Conservation (phyloP, 1,139 yeast species). For the Kodamaea arcana region DNA sequence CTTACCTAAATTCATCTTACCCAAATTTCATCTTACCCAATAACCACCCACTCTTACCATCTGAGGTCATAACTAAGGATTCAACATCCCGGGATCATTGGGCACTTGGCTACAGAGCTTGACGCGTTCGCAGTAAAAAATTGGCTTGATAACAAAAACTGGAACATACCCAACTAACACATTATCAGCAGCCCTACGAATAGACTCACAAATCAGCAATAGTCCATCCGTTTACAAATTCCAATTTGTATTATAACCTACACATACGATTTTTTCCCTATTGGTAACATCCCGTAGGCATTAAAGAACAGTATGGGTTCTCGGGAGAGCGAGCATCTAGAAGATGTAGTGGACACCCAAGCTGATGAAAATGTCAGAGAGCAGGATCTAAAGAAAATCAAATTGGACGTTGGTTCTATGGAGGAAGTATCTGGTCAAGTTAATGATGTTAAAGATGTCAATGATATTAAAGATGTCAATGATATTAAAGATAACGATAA, state of each 20-base stretch:
- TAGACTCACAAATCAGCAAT: too few relatives aligned
- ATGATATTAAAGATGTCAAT: neutral
- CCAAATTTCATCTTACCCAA: too few relatives aligned
- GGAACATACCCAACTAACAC: neutral
- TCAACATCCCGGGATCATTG: too few relatives aligned
- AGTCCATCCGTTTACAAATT: too few relatives aligned
- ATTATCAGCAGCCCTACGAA: too few relatives aligned
- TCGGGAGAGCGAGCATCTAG: neutral
- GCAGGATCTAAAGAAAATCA: neutral
- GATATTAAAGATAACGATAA: neutral
- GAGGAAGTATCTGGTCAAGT: too few relatives aligned
- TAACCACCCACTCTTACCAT: too few relatives aligned
- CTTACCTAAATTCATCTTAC: too few relatives aligned
- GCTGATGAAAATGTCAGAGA: too few relatives aligned
- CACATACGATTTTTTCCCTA: neutral
- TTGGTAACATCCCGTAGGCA: neutral
- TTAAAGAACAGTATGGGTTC: neutral
- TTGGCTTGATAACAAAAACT: neutral
- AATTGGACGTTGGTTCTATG: too few relatives aligned
- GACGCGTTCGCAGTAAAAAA: constrained; percentile 1
- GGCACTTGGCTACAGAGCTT: too few relatives aligned
- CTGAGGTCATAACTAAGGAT: too few relatives aligned
- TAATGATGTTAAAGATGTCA: neutral
- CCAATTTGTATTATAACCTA: neutral
- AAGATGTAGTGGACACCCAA: neutral